Base-by-base conservation (phyloP, 2,329 filamentous ascomycete species). In the Albophoma yamanashiensis region DNA sequence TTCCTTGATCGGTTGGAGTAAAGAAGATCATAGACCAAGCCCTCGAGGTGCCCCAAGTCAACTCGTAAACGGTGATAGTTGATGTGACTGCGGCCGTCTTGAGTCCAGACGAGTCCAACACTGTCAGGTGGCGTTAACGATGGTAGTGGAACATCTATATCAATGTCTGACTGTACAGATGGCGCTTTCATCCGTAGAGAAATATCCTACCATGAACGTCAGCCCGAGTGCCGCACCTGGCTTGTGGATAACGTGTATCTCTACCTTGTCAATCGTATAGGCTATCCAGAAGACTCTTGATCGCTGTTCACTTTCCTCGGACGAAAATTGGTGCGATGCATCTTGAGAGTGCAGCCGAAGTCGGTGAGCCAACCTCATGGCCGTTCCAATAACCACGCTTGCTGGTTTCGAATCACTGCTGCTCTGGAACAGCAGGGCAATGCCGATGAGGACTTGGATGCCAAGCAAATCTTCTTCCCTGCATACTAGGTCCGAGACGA, bases 221-320 rank as follows among this genome's bases (percentile, higher is more conserved):
- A 50, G 25, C 6, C 4, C 20, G 3, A 7, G 25, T 3, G 12
- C 25, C 45, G 2, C 17, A 36, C 11, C 1, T 12, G 2, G 27
- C 9, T 4, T 4, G 14, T 25, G 22, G 6, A 3, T 15, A 15
- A 15, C 4, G 2, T 7, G 17, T 1, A 1, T 17, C 58, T 5
- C 53, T 58, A 75, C 74, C 66, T 76, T 77, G 58, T 78, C 75
- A 6, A 77, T 64, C 4, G 64, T 65, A 43, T 77, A 78, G 3
- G 73, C 72, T 9, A 76, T 69, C 76, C 75, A 78, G 52, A 78
- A 78, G 1, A 77, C 67, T 0, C 74, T 67, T 3, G 67, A 67
- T 34, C 75, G 65, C 38, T 76, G 73, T n/a, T 69, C 66, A 2
- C 67, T 67, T 4, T 75, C 69, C 0, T 70, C 69, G 0, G 68